Conservation (phyloP, 1,284 basidiomycete species). For the Ganoderma sinense region DNA sequence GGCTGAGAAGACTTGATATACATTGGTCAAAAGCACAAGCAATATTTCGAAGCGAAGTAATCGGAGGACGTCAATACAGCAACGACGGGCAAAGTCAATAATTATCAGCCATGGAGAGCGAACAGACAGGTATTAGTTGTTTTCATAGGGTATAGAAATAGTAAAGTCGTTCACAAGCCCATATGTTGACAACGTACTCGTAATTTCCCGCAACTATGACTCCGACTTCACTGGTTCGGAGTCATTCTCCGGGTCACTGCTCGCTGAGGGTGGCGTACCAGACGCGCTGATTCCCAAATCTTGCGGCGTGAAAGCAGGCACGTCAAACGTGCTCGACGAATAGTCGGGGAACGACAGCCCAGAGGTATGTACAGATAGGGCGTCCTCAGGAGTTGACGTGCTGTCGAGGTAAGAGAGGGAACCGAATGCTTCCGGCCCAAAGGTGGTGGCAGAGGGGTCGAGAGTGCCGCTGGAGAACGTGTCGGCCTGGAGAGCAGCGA, state of each 20-base stretch:
- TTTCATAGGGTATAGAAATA: conserved; percentile 28
- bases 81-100: conserved; percentile 37
- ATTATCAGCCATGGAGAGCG: conserved; percentile 37
- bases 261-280: conserved; percentile 49
- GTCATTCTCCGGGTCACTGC: conserved; percentile 62
- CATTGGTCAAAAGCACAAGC: conserved; percentile 33
- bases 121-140: conserved; percentile 31
- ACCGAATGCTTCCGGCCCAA: conserved; percentile 71
- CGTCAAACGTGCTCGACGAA: conserved; percentile 67
- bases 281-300: conserved; percentile 68
- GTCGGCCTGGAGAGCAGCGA: conserved; percentile 82
- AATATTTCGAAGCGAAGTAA: conserved; percentile 22
- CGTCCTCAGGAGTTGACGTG: conserved; percentile 62
- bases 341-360: conserved; percentile 74
- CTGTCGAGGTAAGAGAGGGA: conserved; percentile 80
- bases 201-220: conserved; percentile 28
- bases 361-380: conserved; percentile 54
- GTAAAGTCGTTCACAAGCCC: conserved; percentile 33
- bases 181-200: conserved; percentile 19
- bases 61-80: conserved; percentile 35
- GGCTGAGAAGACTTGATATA: conserved; percentile 29
- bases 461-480: conserved; percentile 67
- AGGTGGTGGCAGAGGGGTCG: conserved; percentile 65
- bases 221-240: conserved; percentile 57
- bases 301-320: conserved; percentile 66